These are phyloP conservation scores for Beauveria asiatica DNA, from an alignment of 2,329 filamentous ascomycete genomes.

Conservation along the genomic window DNA sequence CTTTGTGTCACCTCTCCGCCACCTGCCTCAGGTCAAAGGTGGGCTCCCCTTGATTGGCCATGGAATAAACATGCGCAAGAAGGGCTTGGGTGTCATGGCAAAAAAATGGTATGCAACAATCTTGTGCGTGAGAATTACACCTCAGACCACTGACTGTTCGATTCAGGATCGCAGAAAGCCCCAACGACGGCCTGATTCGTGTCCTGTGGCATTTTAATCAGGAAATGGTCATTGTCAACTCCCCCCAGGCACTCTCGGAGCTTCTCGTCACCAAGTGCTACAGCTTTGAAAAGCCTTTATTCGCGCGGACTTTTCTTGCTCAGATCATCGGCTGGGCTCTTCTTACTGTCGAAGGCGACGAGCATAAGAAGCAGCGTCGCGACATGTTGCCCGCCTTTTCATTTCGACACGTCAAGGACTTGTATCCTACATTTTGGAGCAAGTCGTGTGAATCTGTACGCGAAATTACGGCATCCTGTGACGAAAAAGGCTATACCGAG, in stretches of 20 bases:
- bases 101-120: slow-evolving; percentile 61
- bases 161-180: slow-evolving; percentile 45
- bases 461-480: slow-evolving; percentile 8
- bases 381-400: slow-evolving; percentile 26
- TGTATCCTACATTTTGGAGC: slow-evolving; percentile 25
- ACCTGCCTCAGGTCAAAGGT: slow-evolving; percentile 31
- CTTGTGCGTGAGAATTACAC: neutral
- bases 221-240: slow-evolving; percentile 49
- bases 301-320: slow-evolving; percentile 61
- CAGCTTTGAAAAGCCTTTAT: slow-evolving; percentile 53
- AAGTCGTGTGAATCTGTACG: slow-evolving; percentile 22
- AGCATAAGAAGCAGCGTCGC: slow-evolving; percentile 24
- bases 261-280: slow-evolving; percentile 57
- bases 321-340: slow-evolving; percentile 63
- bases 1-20: slow-evolving; percentile 29
- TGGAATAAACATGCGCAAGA: neutral
- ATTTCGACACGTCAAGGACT: slow-evolving; percentile 22
- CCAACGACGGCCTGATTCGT: slow-evolving; percentile 57
- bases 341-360: slow-evolving; percentile 23
- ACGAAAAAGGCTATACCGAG: slow-evolving; percentile 11
- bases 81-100: slow-evolving; percentile 11
- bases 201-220: slow-evolving; percentile 51
- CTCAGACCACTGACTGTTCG: neutral
- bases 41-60: slow-evolving; percentile 6
- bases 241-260: slow-evolving; percentile 53